Evolutionary conservation across 1,139 yeast genomes (phyloP), one percentile per base, ranked within the genome.

Genomic region (Debaryomycetaceae sp.): DNA sequence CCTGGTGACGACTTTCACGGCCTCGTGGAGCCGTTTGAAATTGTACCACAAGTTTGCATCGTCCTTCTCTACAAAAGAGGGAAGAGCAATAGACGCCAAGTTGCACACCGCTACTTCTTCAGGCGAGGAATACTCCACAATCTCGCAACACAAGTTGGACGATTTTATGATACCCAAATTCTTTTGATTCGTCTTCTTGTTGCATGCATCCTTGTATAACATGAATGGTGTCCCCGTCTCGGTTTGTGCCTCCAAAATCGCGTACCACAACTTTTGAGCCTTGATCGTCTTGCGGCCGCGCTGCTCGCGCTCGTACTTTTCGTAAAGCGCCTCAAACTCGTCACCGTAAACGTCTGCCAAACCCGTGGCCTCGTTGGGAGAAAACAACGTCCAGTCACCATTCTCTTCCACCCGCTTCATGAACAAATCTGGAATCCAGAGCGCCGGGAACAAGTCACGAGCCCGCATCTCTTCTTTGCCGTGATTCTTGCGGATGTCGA

Each of bases 221-320:
- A 83, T 81, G 64, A 80, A 85, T 29, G 95, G 95, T 45, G 85
- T 80, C 49, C 95, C 95, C 22, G 95, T 83, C 63, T 83, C 95
- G 31, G 90, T 81, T 61, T 83, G 95, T 27, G 93, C 79, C 51
- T 83, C 93, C 39, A 83, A 62, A 40, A 83, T 82, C 32, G 86
- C 76, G 41, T 79, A 77, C 95, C 95, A 83, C 36, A 83, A 68
- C 57, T 80, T 82, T 58, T 83, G 93, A 25, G 95, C 95, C 54
- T 77, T 78, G 46, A 83, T 63, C 23, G 79, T 73, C 47, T 68
- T 65, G 55, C 73, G 68, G 38, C 86, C 92, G 43, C 75, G 71
- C 30, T 79, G 80, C 53, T 77, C 79, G 29, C 56, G 49, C 58
- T 80, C 95, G 49, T 83, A 83, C 44, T 60, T 63, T 43, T 73